Conservation (phyloP, 257 asterid genomes). For the Solanum sitiens region DNA sequence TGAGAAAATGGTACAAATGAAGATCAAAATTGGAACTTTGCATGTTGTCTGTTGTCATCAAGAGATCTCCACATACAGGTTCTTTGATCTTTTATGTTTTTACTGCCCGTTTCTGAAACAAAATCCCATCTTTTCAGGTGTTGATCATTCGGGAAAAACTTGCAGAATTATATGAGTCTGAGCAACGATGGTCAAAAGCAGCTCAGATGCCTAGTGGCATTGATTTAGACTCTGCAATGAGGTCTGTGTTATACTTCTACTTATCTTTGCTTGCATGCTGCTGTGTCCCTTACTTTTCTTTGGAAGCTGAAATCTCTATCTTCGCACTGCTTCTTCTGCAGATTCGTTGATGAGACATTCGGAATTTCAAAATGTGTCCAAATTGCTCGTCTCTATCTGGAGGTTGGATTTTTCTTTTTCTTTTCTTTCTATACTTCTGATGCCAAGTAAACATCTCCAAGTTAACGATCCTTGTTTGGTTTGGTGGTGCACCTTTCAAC, state of each 20-base stretch:
- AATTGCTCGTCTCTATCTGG: slow-evolving; percentile 95
- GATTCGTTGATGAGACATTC: slow-evolving; percentile 87
- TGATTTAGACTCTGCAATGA: slow-evolving; percentile 98
- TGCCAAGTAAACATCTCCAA: not conserved
- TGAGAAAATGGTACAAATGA: not conserved
- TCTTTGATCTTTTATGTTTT: not conserved
- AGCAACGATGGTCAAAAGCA: slow-evolving; percentile 90
- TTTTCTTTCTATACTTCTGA: not conserved
- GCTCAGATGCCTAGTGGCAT: slow-evolving; percentile 99
- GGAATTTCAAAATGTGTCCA: slow-evolving; percentile 88
- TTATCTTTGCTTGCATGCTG: not conserved
- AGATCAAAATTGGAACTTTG: not conserved
- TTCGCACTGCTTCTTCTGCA: slow-evolving; percentile 14
- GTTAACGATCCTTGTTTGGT: not conserved
- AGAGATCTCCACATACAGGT: not conserved
- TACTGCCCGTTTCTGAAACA: slow-evolving; percentile 1
- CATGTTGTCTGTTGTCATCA: not conserved
- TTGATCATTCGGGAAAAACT: slow-evolving; percentile 88
- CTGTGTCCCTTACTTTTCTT: not conserved
- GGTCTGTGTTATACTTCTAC: slow-evolving; percentile 25
- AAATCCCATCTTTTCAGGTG: slow-evolving; percentile 36
- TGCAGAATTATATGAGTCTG: slow-evolving; percentile 87
- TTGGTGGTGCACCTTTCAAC: not conserved
- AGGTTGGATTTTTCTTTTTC: slow-evolving; percentile 29
- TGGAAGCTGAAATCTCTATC: not conserved